These are phyloP conservation scores for Myotisia sp. DNA, from an alignment of 2,329 filamentous ascomycete species.

Conservation along the genomic window DNA sequence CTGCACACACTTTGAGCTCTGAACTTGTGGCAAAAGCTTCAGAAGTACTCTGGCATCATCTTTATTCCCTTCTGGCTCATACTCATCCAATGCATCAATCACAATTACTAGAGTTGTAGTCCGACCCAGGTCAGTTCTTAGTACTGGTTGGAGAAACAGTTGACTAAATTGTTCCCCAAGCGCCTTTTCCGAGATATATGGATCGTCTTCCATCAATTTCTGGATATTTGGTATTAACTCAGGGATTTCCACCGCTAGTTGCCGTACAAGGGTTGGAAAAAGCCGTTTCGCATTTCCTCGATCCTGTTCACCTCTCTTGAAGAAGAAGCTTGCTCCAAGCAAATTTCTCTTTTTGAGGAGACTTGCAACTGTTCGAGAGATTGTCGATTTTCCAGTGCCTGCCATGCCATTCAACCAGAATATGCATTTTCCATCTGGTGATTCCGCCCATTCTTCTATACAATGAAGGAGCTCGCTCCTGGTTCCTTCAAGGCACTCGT, in stretches of 20 bases:
- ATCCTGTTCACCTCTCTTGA: slow-evolving; percentile 15
- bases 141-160: slow-evolving; percentile 15
- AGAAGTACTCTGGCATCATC: slow-evolving; percentile 1
- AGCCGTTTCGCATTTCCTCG: slow-evolving; percentile 14
- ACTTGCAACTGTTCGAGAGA: slow-evolving; percentile 11
- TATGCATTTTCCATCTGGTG: slow-evolving; percentile 11
- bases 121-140: not conserved
- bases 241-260: not conserved
- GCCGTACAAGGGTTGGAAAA: slow-evolving; percentile 16
- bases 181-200: slow-evolving; percentile 15
- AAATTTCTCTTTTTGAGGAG: slow-evolving; percentile 3
- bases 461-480: slow-evolving; percentile 13
- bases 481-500: slow-evolving; percentile 13
- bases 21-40: slow-evolving; percentile 1
- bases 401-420: slow-evolving; percentile 24
- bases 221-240: slow-evolving; percentile 4
- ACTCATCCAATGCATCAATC: slow-evolving; percentile 8
- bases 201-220: slow-evolving; percentile 16
- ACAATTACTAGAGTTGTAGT: slow-evolving; percentile 2
- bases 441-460: slow-evolving; percentile 13
- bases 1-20: not conserved
- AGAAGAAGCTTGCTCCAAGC: slow-evolving; percentile 22
- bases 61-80: not conserved
- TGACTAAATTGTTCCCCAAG: slow-evolving; percentile 17
- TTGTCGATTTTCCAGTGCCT: slow-evolving; percentile 13